These are phyloP conservation scores for Arthrobotrys entomopaga DNA, from an alignment of 2,329 filamentous ascomycete genomes.

Conservation along the genomic window DNA sequence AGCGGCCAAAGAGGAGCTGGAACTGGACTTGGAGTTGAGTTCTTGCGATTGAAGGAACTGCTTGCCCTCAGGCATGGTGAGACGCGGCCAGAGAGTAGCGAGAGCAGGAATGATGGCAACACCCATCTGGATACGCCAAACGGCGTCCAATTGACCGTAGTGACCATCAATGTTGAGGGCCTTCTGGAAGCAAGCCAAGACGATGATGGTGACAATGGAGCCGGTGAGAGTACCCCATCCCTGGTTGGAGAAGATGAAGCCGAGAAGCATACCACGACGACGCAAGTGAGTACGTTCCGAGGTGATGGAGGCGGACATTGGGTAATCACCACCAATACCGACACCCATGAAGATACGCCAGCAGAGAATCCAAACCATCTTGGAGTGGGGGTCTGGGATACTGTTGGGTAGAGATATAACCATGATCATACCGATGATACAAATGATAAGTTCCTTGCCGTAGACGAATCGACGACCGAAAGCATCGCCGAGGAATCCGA, in stretches of 20 bases:
- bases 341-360: constrained; percentile 83
- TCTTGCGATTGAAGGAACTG: constrained; percentile 58
- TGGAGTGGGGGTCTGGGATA: constrained; percentile 39
- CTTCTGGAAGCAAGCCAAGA: constrained; percentile 57
- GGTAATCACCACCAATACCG: constrained; percentile 84
- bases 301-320: constrained; percentile 83
- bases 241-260: constrained; percentile 59
- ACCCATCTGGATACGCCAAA: constrained; percentile 57
- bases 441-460: constrained; percentile 79
- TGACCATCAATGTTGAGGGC: constrained; percentile 56
- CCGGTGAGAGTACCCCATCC: constrained; percentile 58
- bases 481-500: constrained; percentile 80
- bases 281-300: constrained; percentile 69
- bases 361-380: constrained; percentile 73
- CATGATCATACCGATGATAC: constrained; percentile 60
- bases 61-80: constrained; percentile 59
- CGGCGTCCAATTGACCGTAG: constrained; percentile 46
- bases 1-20: constrained; percentile 27
- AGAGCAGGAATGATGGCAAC: constrained; percentile 58
- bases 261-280: constrained; percentile 55
- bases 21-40: constrained; percentile 53
- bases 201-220: constrained; percentile 58
- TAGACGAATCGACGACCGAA: constrained; percentile 87
- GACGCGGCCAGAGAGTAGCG: constrained; percentile 57
- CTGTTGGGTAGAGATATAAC: constrained; percentile 56